Percentiles rank a stretch among this genome's conserved stretches.
Conservation (phyloP, 2,329 filamentous ascomycete genomes). For the Aspergillus melleus region DNA sequence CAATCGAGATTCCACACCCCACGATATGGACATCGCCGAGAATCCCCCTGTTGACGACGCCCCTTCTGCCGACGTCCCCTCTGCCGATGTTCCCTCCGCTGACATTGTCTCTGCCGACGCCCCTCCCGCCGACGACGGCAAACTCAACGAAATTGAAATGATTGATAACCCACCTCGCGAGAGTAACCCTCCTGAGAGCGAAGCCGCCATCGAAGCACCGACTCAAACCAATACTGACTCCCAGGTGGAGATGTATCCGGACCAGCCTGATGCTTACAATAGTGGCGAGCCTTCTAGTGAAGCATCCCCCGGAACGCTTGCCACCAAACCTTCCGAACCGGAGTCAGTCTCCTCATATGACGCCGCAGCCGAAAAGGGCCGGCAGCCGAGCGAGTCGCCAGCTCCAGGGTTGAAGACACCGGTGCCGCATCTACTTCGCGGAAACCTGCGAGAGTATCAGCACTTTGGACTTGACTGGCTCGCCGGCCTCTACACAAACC, state of each 20-base stretch:
- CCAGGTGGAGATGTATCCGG: conserved; percentile 18
- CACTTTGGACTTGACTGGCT: conserved; percentile 98
- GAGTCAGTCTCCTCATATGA: conserved; percentile 47
- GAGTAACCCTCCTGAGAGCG: neutral
- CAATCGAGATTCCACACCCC: conserved; percentile 32
- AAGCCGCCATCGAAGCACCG: neutral
- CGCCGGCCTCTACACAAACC: conserved; percentile 84
- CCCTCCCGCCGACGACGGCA: neutral
- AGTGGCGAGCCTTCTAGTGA: conserved; percentile 41
- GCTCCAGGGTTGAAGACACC: conserved; percentile 60
- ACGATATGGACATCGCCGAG: conserved; percentile 21
- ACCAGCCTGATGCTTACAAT: conserved; percentile 24
- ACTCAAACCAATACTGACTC: conserved; percentile 1
- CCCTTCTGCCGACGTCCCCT: neutral
- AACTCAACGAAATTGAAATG: neutral
- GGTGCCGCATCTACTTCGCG: conserved; percentile 79
- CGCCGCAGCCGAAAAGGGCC: conserved; percentile 31
- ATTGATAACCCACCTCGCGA: conserved; percentile 11
- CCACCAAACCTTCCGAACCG: conserved; percentile 46
- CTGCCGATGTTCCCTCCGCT: neutral
- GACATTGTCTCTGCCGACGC: neutral
- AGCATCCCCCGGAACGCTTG: conserved; percentile 44
- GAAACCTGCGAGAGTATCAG: conserved; percentile 90
- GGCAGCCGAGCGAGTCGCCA: conserved; percentile 41
- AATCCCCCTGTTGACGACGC: neutral